Evolutionary conservation across 371 early-diverging fungal genomes (phyloP).

Genomic region (Mortierella sp.): DNA sequence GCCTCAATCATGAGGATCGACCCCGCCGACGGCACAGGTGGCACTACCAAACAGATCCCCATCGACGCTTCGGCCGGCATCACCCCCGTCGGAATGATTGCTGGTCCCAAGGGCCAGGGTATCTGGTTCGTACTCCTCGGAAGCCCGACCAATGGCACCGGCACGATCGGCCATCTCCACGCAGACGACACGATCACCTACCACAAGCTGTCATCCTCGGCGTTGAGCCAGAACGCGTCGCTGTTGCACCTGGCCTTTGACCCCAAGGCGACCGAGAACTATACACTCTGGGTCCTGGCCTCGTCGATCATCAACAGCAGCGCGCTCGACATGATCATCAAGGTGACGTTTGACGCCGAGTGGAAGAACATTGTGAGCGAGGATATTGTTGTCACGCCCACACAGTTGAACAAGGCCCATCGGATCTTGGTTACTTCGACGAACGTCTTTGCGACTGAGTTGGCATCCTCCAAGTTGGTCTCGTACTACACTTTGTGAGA

Average conservation of each 20-base stretch:
- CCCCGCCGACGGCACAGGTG: background rate
- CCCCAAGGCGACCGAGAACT: slow-evolving; percentile 2
- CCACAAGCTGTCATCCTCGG: slow-evolving; percentile 9
- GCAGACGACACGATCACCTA: slow-evolving; percentile 13
- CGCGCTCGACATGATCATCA: slow-evolving; percentile 41
- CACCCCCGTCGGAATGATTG: slow-evolving; percentile 40
- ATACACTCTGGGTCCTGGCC: slow-evolving; percentile 31
- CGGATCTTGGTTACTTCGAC: slow-evolving; percentile 19
- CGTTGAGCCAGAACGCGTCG: slow-evolving; percentile 13
- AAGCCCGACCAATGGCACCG: slow-evolving; percentile 17
- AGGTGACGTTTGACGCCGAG: slow-evolving; percentile 18
- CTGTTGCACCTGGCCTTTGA: slow-evolving; percentile 41
- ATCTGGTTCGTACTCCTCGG: slow-evolving; percentile 45
- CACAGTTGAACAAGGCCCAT: slow-evolving; percentile 32
- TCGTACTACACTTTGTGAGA: background rate
- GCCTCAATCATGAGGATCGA: slow-evolving; percentile 28
- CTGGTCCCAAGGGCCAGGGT: slow-evolving; percentile 28
- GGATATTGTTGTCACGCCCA: slow-evolving; percentile 27
- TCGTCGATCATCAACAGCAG: slow-evolving; percentile 36
- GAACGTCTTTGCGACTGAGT: slow-evolving; percentile 28
- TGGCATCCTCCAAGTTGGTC: slow-evolving; percentile 25
- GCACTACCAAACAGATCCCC: slow-evolving; percentile 3
- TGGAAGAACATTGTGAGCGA: slow-evolving; percentile 24
- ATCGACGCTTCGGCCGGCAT: slow-evolving; percentile 8
- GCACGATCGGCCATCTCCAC: slow-evolving; percentile 33